Evolutionary conservation across 257 asterid genomes (phyloP).

Genomic region (Solanum ossicruentum): DNA sequence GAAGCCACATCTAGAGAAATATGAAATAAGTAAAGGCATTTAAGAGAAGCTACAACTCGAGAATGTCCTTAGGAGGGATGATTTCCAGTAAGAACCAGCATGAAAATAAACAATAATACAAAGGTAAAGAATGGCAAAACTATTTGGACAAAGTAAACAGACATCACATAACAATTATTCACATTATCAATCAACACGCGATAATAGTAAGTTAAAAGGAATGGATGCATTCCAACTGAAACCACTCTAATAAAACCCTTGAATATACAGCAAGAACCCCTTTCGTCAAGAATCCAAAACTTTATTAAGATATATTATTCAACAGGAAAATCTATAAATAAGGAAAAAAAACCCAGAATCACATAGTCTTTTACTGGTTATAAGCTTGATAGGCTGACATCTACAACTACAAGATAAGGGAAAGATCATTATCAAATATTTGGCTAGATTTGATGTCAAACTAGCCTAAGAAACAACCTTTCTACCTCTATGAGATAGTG

Average conservation of each 20-base stretch:
- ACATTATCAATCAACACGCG: not conserved
- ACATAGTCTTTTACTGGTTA: no score
- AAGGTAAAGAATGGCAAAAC: not conserved
- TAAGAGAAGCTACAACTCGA: not conserved
- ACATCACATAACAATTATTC: not conserved
- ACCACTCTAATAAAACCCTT: not conserved
- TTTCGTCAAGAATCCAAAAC: not conserved
- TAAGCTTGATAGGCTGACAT: not conserved
- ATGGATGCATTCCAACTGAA: not conserved
- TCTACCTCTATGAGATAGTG: no score
- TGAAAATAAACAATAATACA: not conserved
- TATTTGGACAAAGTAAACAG: not conserved
- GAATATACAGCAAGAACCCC: not conserved
- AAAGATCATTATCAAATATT: not conserved
- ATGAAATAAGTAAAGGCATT: not conserved
- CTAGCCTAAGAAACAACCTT: not conserved
- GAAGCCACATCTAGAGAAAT: not conserved
- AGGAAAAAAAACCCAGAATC: not conserved
- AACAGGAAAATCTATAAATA: not conserved
- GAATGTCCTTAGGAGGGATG: not conserved
- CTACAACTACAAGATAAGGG: not conserved
- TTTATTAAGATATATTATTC: not conserved
- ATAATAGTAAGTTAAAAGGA: not conserved
- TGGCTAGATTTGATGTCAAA: not conserved
- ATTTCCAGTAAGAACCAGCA: not conserved